Base-by-base conservation (phyloP, 2,329 filamentous ascomycete genomes). In the Pseudocercospora vitis region DNA sequence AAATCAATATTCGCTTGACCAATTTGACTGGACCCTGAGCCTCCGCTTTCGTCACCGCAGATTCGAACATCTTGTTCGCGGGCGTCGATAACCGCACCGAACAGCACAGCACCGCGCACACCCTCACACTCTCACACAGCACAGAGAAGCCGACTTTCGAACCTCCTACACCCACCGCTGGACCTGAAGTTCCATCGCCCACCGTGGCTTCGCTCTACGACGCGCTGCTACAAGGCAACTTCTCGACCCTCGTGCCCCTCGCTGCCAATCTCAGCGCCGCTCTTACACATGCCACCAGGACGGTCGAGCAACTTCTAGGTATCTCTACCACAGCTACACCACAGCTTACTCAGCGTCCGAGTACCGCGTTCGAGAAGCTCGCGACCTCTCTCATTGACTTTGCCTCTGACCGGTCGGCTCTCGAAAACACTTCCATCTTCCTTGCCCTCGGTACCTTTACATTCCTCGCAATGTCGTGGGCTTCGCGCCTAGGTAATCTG, bases 401-500 rank as follows among this genome's bases (percentile, higher is more conserved):
- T 52, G 54, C 67, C 29, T 50, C 59, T 35, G 50, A 48, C 31
- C 64, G 65, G 29, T 59, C 62, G 19, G 29, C 64, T 3, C 55
- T 68, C 21, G 67, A 70, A 51, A 66, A 65, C 59, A 68, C 65
- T 2, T 63, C 66, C 2, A 46, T 70, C 50, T 61, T 66, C 37
- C 64, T 70, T 51, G 65, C 63, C 48, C 45, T 64, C 53, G 58
- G 56, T 57, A 68, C 74, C 50, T 72, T 74, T 52, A 61, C 72
- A 39, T 60, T 74, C 55, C 59, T 73, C 56, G 56, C 52, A 55
- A 71, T 73, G 76, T 74, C 73, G 42, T 78, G 76, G 76, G 73
- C 74, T 45, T 76, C 74, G 19, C 74, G 75, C 56, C 64, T 74
- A 49, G 71, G 72, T 68, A 61, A 73, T 63, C 68, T 72, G 37